phyloP scores from a whole-genome alignment of 768 basidiomycete genomes.

The Mycena belliarum region DNA sequence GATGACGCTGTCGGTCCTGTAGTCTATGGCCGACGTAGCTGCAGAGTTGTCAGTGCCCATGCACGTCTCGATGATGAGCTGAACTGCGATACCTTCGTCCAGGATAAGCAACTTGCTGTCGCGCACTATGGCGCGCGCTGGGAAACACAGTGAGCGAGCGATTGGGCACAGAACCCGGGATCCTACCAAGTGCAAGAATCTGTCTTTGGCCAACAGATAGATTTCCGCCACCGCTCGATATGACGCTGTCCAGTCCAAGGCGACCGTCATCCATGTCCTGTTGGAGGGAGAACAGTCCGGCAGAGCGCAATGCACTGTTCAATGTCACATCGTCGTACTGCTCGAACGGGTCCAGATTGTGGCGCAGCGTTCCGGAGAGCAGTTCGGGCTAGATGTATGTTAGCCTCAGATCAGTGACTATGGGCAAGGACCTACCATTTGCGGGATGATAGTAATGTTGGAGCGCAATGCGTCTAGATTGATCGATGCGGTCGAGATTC shows the following conservation, averaged over 20 bases:
- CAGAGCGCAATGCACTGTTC: conserved; percentile 34
- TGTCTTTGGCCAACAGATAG: conserved; percentile 46
- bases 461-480: not conserved
- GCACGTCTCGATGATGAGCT: not conserved
- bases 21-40: conserved; percentile 11
- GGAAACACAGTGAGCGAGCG: not conserved
- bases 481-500: not conserved
- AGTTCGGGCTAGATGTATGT: conserved; percentile 32
- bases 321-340: conserved; percentile 43
- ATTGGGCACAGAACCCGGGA: not conserved
- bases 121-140: conserved; percentile 11
- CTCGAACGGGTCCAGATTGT: conserved; percentile 48
- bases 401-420: not conserved
- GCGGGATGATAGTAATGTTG: not conserved
- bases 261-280: conserved; percentile 29
- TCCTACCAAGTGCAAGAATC: conserved; percentile 42
- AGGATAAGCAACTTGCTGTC: conserved; percentile 24
- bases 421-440: not conserved
- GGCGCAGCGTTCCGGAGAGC: conserved; percentile 42
- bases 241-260: conserved; percentile 31
- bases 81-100: conserved; percentile 8
- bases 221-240: conserved; percentile 32
- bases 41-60: not conserved
- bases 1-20: conserved; percentile 36
- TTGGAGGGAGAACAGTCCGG: conserved; percentile 36